phyloP scores from a whole-genome alignment of 179 eudicot species.

The Drosera spatulata region DNA sequence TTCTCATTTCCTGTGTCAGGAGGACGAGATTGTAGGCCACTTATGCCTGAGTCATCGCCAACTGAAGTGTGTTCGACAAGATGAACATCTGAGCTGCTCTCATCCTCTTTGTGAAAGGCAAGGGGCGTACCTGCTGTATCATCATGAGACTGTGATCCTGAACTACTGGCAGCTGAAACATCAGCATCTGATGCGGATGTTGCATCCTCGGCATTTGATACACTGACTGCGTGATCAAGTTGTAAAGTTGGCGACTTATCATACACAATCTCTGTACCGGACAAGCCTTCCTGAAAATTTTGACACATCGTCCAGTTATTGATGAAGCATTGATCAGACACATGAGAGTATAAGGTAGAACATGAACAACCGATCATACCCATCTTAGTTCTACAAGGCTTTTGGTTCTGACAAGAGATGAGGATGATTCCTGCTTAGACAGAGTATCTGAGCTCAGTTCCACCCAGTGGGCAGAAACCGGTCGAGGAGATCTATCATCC shows the following conservation, averaged over 20 bases:
- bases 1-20: slow-evolving; percentile 28
- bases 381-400: slow-evolving; percentile 23
- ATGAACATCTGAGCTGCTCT: slow-evolving; percentile 10
- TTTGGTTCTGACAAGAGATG: slow-evolving; percentile 18
- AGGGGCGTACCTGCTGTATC: slow-evolving; percentile 17
- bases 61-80: slow-evolving; percentile 15
- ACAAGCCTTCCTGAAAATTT: slow-evolving; percentile 29
- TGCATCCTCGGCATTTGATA: slow-evolving; percentile 10
- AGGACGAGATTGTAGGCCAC: slow-evolving; percentile 21
- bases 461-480: slow-evolving; percentile 23
- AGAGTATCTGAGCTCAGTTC: slow-evolving; percentile 15
- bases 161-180: slow-evolving; percentile 11
- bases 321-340: too few species aligned
- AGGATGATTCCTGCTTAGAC: slow-evolving; percentile 25
- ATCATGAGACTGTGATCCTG: slow-evolving; percentile 19
- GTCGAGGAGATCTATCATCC: slow-evolving; percentile 40
- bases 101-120: slow-evolving; percentile 17
- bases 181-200: slow-evolving; percentile 12
- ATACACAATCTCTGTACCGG: slow-evolving; percentile 23
- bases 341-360: neutral
- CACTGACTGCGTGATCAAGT: slow-evolving; percentile 17
- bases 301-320: too few species aligned
- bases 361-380: slow-evolving; percentile 16
- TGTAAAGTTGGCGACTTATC: slow-evolving; percentile 16
- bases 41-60: slow-evolving; percentile 19